Percentiles rank a stretch among this genome's conserved stretches.
Conservation (phyloP, 139 green algal species). For the Haematococcus lacustris region DNA sequence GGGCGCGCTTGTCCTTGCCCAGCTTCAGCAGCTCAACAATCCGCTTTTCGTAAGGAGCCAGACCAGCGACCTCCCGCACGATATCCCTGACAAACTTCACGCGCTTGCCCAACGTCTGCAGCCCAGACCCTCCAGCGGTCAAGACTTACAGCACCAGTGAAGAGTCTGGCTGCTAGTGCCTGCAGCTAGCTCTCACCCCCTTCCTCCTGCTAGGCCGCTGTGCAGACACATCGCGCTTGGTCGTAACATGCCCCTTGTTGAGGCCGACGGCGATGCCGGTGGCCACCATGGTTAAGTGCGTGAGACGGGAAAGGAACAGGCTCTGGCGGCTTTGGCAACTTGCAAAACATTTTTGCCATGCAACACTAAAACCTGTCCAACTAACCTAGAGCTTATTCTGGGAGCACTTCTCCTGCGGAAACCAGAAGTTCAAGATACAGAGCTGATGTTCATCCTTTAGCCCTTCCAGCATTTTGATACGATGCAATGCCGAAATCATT, state of each 20-base stretch:
- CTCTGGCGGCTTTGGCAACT: too few species aligned
- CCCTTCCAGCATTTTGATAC: too few species aligned
- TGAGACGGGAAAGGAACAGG: too few species aligned
- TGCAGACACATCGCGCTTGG: slow-evolving; percentile 51
- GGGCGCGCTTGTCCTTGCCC: slow-evolving; percentile 90
- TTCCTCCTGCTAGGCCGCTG: slow-evolving; percentile 61
- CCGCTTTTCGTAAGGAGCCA: slow-evolving; percentile 93
- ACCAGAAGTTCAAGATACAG: too few species aligned
- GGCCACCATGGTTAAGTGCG: slow-evolving; percentile 27
- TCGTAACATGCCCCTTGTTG: slow-evolving; percentile 82
- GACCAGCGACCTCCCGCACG: slow-evolving; percentile 84
- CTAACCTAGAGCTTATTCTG: too few species aligned
- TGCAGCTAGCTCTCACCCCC: slow-evolving; percentile 51
- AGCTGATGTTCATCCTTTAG: too few species aligned
- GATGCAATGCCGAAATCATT: too few species aligned
- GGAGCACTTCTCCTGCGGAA: too few species aligned
- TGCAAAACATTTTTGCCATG: too few species aligned
- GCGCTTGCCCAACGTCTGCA: slow-evolving; percentile 72
- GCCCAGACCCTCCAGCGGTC: slow-evolving; percentile 36
- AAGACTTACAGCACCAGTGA: background rate
- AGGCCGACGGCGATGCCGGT: slow-evolving; percentile 78
- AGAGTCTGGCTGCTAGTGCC: background rate
- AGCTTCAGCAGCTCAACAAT: slow-evolving; percentile 92
- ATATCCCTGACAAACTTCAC: slow-evolving; percentile 84
- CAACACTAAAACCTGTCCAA: too few species aligned